Base-by-base conservation (phyloP, 208 protist genomes). In the Leptomonas pyrrhocoris region DNA sequence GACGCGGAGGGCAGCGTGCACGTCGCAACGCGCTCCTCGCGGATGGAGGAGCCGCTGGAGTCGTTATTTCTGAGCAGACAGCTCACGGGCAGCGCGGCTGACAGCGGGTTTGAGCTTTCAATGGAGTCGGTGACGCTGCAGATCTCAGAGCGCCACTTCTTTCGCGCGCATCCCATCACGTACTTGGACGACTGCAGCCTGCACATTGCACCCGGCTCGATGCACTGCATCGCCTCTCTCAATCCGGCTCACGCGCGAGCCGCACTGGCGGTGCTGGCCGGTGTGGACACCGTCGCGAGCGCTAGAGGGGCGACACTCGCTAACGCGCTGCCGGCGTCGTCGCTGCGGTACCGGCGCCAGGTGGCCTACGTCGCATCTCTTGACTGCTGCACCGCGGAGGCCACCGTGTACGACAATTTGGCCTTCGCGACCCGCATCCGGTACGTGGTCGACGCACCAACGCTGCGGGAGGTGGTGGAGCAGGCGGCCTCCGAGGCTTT, bases 341-440 rank as follows among this genome's bases (percentile, higher is more conserved):
- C 56, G 49, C 31, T 72, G 77, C 30, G 68, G 25, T 48, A 73
- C 76, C 61, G 40, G 30, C 49, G 70, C 34, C 43, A 36, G n/a
- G 49, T 66, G 80, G 51, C 78, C 77, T 49, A 79, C 67, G 59
- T 81, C 74, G 2, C 80, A 86, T 56, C 77, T 77, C 46, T 88
- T 79, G 38, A 90, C 86, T 57, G 86, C 91, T n/a, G 78, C 68
- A 19, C 63, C 77, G 31, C 75, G 84, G 23, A 72, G 85, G 40
- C 88, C 73, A 53, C 89, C 84, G 74, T 87, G 61, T 28, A 85
- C 85, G 59, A 82, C 58, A 68, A 90, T 81, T 53, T 89, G 89
- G 73, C 86, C 84, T 77, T 59, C 88, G 28, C 54, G 79, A 43
- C 67, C 65, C 18, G 83, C 77, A 25, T 71, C 25, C 42, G 84